Percentiles rank a stretch among this genome's conserved stretches.
Conservation (phyloP, 2,329 filamentous ascomycete species). For the Pseudogymnoascus sp. region DNA sequence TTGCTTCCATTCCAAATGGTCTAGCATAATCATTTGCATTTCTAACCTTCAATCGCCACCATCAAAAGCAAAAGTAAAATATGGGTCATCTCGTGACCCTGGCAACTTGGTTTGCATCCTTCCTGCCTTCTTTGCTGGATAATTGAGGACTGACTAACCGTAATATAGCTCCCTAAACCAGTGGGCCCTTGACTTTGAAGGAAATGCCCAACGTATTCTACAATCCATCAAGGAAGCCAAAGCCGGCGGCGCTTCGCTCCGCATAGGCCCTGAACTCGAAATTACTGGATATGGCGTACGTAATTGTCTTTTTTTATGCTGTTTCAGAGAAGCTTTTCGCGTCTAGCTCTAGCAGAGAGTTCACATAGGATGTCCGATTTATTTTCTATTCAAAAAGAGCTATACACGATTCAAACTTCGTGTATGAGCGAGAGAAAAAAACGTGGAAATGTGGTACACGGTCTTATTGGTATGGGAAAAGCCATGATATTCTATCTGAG, state of each 20-base stretch:
- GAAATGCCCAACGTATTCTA: conserved; percentile 52
- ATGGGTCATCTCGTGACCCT: conserved; percentile 37
- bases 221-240: conserved; percentile 51
- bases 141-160: background rate
- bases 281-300: conserved; percentile 18
- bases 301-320: conserved; percentile 6
- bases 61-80: background rate
- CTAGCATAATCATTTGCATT: background rate
- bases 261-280: conserved; percentile 42
- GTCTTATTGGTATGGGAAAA: background rate
- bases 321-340: background rate
- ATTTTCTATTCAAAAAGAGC: background rate
- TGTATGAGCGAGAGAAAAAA: background rate
- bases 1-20: background rate
- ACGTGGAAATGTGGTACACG: background rate
- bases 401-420: background rate
- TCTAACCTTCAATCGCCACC: background rate
- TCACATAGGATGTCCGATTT: background rate
- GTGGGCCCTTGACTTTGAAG: conserved; percentile 51
- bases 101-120: conserved; percentile 28
- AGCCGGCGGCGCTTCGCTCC: conserved; percentile 44
- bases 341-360: conserved; percentile 12
- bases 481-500: background rate
- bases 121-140: background rate
- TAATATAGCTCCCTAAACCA: conserved; percentile 33